Percentiles rank a stretch among this genome's conserved stretches.
Evolutionary conservation across 345 rosid species (phyloP).

Genomic region (Leavenworthia alabamica): DNA sequence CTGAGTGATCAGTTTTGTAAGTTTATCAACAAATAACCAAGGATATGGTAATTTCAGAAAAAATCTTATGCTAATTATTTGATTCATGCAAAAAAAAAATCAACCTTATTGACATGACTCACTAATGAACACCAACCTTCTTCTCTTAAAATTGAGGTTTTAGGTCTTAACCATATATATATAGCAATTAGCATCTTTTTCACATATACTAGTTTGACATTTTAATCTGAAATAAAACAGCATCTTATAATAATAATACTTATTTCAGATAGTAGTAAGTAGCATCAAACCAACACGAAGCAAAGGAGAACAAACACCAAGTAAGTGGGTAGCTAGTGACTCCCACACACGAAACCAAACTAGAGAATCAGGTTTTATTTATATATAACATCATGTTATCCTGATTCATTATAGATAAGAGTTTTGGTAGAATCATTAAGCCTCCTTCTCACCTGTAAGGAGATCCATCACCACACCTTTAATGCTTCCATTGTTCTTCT

Average conservation of each 20-base stretch:
- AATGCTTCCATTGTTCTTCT: constrained; percentile 96
- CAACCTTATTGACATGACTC: background rate
- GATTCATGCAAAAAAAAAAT: background rate
- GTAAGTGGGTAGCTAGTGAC: background rate
- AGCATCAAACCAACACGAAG: constrained; percentile 1
- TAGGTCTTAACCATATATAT: background rate
- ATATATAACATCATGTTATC: constrained; percentile 8
- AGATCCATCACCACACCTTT: constrained; percentile 88
- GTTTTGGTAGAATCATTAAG: constrained; percentile 23
- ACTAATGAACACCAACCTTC: background rate
- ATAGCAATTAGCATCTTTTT: background rate
- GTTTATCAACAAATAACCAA: background rate
- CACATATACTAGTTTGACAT: background rate
- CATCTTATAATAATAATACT: background rate
- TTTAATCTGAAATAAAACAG: background rate
- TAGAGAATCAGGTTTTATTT: constrained; percentile 19
- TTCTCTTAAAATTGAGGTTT: background rate
- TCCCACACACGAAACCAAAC: constrained; percentile 4
- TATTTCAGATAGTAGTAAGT: background rate
- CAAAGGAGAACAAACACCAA: background rate
- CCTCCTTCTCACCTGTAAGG: constrained; percentile 56
- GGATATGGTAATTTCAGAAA: background rate
- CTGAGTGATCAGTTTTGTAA: constrained; percentile 39
- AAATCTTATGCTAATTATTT: background rate
- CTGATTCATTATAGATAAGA: background rate